Evolutionary conservation across 2,329 filamentous ascomycete species (phyloP), one percentile per base, ranked within the genome.

Genomic region (Pseudogymnoascus sp.): DNA sequence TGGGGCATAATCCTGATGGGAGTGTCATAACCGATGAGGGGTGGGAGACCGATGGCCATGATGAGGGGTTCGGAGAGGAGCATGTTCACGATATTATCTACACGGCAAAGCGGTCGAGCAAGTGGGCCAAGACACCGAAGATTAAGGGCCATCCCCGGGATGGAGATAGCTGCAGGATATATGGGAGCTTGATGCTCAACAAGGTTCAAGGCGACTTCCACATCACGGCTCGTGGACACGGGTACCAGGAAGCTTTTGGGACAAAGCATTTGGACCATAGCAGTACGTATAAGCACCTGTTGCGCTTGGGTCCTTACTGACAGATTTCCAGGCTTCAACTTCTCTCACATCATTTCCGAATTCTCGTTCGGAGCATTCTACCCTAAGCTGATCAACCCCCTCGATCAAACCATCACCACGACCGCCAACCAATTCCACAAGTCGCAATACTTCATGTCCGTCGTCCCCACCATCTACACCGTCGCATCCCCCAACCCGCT

Each of bases 151-250:
- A 66, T 16, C 63, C 64, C 1, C 61, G 63, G 21, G 69, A 71
- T 21, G 75, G 81, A 14, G 90, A 96, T 74, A 89, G 89, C 65
- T 99, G 94, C 75, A 85, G 94, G 58, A 86, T 99, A 66, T 99
- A 85, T 74, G 94, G 94, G 35, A 95, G 86, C 70, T 75, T 99
- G 74, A 89, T 96, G 68, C 83, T 95, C 68, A 99, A 99, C 76
- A 96, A 95, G 78, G 94, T 99, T 49, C 93, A 97, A 76, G 94
- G 93, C 3, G 93, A 99, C 74, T 97, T 99, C 73, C 94, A 99
- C 74, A 94, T 99, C 71, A 99, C 94, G 1, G 94, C 94, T 2
- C 80, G 92, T 65, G 94, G 94, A 0, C 93, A 97, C 74, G 94
- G 94, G n/a, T 99, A 99, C 75, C 83, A 85, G 75, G 91, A 92